These are phyloP conservation scores for Penicillium sp. DNA, from an alignment of 2,329 filamentous ascomycete genomes.

Conservation along the genomic window DNA sequence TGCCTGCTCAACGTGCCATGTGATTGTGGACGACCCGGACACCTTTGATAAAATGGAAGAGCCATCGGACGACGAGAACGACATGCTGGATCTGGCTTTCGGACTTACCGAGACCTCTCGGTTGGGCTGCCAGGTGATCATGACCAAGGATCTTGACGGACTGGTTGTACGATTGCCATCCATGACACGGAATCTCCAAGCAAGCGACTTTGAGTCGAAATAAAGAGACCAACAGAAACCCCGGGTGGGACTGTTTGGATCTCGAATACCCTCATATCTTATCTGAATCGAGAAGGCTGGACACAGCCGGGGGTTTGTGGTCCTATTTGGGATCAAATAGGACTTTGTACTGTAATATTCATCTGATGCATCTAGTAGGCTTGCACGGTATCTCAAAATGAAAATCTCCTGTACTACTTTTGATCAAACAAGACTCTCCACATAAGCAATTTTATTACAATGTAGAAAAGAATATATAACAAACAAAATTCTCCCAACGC, in stretches of 20 bases:
- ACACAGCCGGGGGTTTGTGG: slow-evolving; percentile 1
- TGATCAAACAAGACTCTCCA: slow-evolving; percentile 18
- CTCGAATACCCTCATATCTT: not conserved
- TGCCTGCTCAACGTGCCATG: slow-evolving; percentile 89
- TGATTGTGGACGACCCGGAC: slow-evolving; percentile 72
- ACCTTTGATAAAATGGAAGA: slow-evolving; percentile 76
- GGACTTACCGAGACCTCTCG: slow-evolving; percentile 81
- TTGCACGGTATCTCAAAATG: slow-evolving; percentile 24
- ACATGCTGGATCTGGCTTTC: slow-evolving; percentile 89
- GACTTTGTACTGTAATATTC: slow-evolving; percentile 31
- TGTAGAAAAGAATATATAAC: slow-evolving; percentile 18
- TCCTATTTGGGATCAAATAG: slow-evolving; percentile 5
- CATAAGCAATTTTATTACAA: slow-evolving; percentile 24
- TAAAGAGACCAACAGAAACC: slow-evolving; percentile 27
- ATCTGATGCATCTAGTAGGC: slow-evolving; percentile 24
- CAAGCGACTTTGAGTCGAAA: slow-evolving; percentile 73
- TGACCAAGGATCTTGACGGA: slow-evolving; percentile 87
- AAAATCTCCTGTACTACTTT: slow-evolving; percentile 30
- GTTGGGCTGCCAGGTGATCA: slow-evolving; percentile 84
- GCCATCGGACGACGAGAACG: slow-evolving; percentile 77
- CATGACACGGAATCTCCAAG: slow-evolving; percentile 95
- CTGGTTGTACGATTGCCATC: slow-evolving; percentile 78
- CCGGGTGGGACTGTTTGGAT: slow-evolving; percentile 1
- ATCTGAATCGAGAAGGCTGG: not conserved
- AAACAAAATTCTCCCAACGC: slow-evolving; percentile 30